Base-by-base conservation (phyloP, 2,329 filamentous ascomycete genomes). In the Fusarium redolens region DNA sequence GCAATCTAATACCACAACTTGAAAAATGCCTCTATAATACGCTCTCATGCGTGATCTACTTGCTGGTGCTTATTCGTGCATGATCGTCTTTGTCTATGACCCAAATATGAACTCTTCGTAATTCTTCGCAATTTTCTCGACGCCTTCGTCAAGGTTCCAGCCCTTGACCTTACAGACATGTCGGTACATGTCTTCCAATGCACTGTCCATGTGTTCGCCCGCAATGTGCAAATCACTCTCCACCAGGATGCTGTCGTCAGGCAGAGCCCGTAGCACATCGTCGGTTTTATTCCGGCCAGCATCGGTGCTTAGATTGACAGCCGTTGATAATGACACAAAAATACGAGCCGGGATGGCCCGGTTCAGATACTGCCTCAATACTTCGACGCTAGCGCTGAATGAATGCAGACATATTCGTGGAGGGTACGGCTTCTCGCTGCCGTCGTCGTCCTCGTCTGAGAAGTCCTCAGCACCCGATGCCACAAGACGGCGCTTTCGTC, bases 371-470 rank as follows among this genome's bases (percentile, higher is more conserved):
- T 95, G 94, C 72, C 89, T 91, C 41, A 98, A 83, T 37, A 92
- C 88, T 63, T 96, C 91, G 15, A 90, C 86, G 10, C 92, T 88
- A 1, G 94, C 96, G 52, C 93, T 97, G 82, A 95, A 99, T 0
- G 95, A 98, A 82, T 99, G 96, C 66, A 99, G 89, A 79, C 96
- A 99, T 79, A 98, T 92, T 13, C 95, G 86, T 2, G 95, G 95
- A 7, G 96, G 95, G 75, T 92, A 98, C 0, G 93, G 92, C 67
- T 87, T 90, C 2, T 66, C 68, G 35, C 45, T 58, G 7, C 44
- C 76, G 33, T 78, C 76, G 30, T 78, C 75, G 22, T 79, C 77
- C 58, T 83, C 77, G 4, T 80, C 81, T 5, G 80, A 84, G 59
- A 83, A 85, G 51, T 87, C 83, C 67, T 88, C 86, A 10, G 85